These are phyloP conservation scores for Nitzschia sp. DNA, from an alignment of 108 stramenopile species.

Conservation along the genomic window DNA sequence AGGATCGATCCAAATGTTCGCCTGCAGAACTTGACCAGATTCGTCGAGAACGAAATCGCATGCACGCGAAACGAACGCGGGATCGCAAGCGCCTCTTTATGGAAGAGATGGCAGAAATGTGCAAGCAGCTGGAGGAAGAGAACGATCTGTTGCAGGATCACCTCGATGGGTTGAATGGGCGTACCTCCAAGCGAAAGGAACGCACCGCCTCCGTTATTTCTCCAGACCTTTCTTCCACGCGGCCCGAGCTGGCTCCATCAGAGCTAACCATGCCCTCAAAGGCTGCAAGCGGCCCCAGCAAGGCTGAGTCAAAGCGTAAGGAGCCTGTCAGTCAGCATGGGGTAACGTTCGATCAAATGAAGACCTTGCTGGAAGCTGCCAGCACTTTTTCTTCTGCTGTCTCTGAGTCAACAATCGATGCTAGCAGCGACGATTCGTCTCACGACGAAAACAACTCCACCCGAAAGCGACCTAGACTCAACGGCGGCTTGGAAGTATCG, in stretches of 20 bases:
- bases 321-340: conserved; percentile 27
- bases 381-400: conserved; percentile 35
- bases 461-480: conserved; percentile 15
- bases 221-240: conserved; percentile 10
- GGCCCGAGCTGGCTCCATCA: conserved; percentile 4
- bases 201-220: neutral
- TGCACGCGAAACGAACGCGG: conserved; percentile 89
- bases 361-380: conserved; percentile 65
- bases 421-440: conserved; percentile 6
- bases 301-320: neutral
- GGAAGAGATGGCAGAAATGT: conserved; percentile 86
- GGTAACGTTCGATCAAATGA: conserved; percentile 61
- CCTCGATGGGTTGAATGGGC: conserved; percentile 47
- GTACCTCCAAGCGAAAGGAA: neutral
- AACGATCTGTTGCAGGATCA: conserved; percentile 63
- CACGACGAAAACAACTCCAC: conserved; percentile 7
- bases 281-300: no score
- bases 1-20: conserved; percentile 79
- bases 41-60: conserved; percentile 87
- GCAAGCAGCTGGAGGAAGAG: conserved; percentile 70
- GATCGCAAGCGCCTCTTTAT: conserved; percentile 84
- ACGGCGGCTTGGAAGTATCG: neutral
- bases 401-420: conserved; percentile 1
- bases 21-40: conserved; percentile 84
- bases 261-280: neutral